phyloP scores from a whole-genome alignment of 2,329 filamentous ascomycete genomes.

The Pseudogymnoascus sp. region DNA sequence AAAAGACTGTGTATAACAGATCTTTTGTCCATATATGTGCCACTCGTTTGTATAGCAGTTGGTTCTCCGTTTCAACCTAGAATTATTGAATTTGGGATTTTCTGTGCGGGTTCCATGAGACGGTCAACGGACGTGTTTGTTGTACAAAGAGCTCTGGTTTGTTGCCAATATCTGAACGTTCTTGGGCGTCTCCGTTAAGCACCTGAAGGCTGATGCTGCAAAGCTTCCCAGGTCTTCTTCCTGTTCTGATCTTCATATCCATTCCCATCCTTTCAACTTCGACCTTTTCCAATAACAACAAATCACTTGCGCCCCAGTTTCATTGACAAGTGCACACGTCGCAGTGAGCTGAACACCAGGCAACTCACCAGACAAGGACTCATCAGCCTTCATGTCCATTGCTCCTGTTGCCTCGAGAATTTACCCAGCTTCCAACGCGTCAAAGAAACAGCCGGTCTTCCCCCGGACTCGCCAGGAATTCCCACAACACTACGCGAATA shows the following conservation, averaged over 20 bases:
- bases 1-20: slow-evolving; percentile 4
- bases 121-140: background rate
- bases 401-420: background rate
- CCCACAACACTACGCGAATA: background rate
- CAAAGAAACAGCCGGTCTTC: background rate
- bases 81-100: background rate
- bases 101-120: background rate
- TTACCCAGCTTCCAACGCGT: background rate
- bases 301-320: background rate
- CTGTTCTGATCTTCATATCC: background rate
- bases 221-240: background rate
- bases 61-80: background rate
- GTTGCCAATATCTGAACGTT: background rate
- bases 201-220: slow-evolving; percentile 5
- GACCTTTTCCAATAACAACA: background rate
- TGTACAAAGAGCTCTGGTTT: slow-evolving; percentile 3
- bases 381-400: background rate
- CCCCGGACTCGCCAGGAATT: background rate
- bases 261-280: background rate
- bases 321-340: background rate
- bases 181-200: background rate
- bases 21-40: slow-evolving; percentile 9
- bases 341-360: background rate
- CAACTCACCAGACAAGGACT: background rate
- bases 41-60: background rate